These are phyloP conservation scores for Ceraceosorus bombacis DNA, from an alignment of 1,284 basidiomycete species.

Conservation along the genomic window DNA sequence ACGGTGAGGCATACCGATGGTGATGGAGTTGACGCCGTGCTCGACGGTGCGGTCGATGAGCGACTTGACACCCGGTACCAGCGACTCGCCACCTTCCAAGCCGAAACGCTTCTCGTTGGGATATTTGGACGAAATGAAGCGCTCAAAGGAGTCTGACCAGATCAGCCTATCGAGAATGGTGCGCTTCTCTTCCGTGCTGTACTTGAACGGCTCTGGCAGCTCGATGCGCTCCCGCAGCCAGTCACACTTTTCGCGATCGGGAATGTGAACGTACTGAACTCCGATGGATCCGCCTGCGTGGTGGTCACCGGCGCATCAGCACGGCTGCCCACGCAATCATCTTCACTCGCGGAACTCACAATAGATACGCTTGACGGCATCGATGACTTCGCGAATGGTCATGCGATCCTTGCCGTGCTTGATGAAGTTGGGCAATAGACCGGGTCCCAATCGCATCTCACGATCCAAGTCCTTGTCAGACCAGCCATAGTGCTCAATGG, in stretches of 20 bases:
- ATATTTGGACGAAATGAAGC: constrained; percentile 96
- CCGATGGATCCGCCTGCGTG: constrained; percentile 76
- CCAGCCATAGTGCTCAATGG: constrained; percentile 67
- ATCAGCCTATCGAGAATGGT: constrained; percentile 98
- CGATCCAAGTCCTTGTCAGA: constrained; percentile 86
- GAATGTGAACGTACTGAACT: constrained; percentile 96
- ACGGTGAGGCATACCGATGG: constrained; percentile 98
- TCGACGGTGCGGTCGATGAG: constrained; percentile 97
- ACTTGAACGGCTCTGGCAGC: constrained; percentile 95
- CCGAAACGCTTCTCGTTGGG: constrained; percentile 99
- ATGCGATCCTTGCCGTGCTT: constrained; percentile 78
- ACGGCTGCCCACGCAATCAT: neutral
- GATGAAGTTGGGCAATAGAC: constrained; percentile 85
- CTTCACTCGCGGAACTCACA: constrained; percentile 56
- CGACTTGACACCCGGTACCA: constrained; percentile 98
- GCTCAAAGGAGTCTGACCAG: constrained; percentile 98
- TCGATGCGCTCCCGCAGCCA: constrained; percentile 98
- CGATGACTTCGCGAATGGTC: constrained; percentile 86
- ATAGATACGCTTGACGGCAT: constrained; percentile 85
- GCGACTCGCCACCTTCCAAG: constrained; percentile 92
- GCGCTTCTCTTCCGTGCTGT: constrained; percentile 93
- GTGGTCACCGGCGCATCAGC: neutral
- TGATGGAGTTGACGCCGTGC: constrained; percentile 86
- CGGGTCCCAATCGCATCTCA: constrained; percentile 86
- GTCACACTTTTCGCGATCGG: constrained; percentile 96